These are phyloP conservation scores for Eremothecium cymbalariae DNA, from an alignment of 1,139 yeast genomes.

Conservation along the genomic window DNA sequence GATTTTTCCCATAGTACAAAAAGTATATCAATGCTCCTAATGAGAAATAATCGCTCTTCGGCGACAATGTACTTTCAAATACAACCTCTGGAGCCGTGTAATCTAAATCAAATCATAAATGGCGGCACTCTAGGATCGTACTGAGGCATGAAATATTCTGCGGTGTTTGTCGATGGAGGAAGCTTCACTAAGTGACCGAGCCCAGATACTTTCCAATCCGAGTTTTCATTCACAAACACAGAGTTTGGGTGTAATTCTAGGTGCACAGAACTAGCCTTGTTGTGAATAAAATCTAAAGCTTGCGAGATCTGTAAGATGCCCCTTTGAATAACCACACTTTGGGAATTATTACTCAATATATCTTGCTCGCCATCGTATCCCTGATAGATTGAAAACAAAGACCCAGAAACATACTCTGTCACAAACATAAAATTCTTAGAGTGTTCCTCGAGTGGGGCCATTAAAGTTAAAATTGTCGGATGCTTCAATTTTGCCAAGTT, in stretches of 20 bases:
- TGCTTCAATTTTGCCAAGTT: constrained; percentile 77
- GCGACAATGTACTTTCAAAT: constrained; percentile 49
- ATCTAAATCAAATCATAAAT: constrained; percentile 65
- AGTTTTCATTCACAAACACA: constrained; percentile 67
- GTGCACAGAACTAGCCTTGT: constrained; percentile 67
- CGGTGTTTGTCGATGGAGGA: constrained; percentile 38
- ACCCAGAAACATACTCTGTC: constrained; percentile 66
- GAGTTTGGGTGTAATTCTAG: constrained; percentile 73
- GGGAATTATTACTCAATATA: constrained; percentile 34
- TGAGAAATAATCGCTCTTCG: constrained; percentile 76
- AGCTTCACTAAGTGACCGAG: constrained; percentile 42
- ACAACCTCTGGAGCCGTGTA: constrained; percentile 72
- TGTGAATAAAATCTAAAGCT: constrained; percentile 76
- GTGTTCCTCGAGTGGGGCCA: constrained; percentile 85
- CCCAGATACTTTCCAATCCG: constrained; percentile 92
- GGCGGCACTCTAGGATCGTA: constrained; percentile 67
- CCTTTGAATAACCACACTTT: constrained; percentile 70
- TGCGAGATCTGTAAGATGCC: constrained; percentile 74
- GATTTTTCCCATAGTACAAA: constrained; percentile 44
- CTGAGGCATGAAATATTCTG: constrained; percentile 35
- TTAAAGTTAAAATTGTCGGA: constrained; percentile 72
- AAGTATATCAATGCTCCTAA: constrained; percentile 66
- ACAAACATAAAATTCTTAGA: constrained; percentile 71
- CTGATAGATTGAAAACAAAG: constrained; percentile 41
- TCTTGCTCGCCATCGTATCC: constrained; percentile 23